phyloP scores from a whole-genome alignment of 257 asterid species.

The Nicotiana obtusifolia region DNA sequence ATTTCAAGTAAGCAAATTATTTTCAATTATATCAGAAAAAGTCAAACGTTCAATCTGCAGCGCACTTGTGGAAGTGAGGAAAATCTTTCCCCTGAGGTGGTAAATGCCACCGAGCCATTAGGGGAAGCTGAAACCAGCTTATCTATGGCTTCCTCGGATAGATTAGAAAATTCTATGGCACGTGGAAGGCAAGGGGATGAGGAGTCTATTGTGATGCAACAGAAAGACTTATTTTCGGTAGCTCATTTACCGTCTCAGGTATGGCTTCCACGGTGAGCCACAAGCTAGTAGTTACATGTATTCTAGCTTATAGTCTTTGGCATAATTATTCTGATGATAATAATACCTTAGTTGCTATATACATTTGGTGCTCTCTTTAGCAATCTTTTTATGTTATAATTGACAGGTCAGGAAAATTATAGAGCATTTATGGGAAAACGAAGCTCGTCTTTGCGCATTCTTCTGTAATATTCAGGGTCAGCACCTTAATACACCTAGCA shows the following conservation, averaged over 20 bases:
- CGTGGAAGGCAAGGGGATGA: conserved; percentile 16
- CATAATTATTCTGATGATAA: background rate
- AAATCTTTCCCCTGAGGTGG: conserved; percentile 57
- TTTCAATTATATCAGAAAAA: conserved; percentile 29
- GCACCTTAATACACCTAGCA: conserved; percentile 30
- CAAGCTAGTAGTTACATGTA: background rate
- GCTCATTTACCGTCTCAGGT: conserved; percentile 87
- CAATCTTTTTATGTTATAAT: conserved; percentile 19
- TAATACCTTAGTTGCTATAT: conserved; percentile 2
- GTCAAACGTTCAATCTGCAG: conserved; percentile 33
- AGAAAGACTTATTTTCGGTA: conserved; percentile 32
- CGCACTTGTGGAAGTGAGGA: conserved; percentile 33
- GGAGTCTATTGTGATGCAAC: conserved; percentile 28
- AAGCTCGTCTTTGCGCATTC: conserved; percentile 64
- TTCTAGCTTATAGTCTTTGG: background rate
- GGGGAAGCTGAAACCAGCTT: conserved; percentile 41
- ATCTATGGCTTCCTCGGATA: conserved; percentile 25
- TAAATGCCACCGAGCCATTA: conserved; percentile 34
- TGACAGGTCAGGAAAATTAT: conserved; percentile 65
- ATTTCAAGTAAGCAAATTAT: conserved; percentile 13
- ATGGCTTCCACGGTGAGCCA: conserved; percentile 13
- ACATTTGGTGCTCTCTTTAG: background rate
- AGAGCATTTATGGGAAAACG: conserved; percentile 81
- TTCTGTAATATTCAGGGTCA: conserved; percentile 63
- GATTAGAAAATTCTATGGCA: conserved; percentile 24